A percentile compares a stretch with the other conserved stretches of the same genome.
Evolutionary conservation across 495 filamentous ascomycete genomes (phyloP).

Genomic region (Neurospora sublineolata): DNA sequence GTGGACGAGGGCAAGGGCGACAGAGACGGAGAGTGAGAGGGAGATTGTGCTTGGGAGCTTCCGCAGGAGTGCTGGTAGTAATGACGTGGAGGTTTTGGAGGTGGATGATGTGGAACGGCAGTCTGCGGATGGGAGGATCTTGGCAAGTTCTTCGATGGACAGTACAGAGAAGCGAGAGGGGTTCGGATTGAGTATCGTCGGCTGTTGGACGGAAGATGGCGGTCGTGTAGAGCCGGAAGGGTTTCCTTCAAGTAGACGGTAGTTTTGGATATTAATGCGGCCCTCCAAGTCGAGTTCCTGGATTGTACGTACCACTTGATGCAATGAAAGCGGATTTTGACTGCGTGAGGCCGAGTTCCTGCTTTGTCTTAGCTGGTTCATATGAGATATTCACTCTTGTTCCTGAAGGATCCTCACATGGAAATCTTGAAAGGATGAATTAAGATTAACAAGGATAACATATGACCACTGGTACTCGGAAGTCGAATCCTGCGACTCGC

Average conservation of each 20-base stretch:
- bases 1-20: not conserved
- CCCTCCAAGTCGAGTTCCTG: no score
- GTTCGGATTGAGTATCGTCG: not conserved
- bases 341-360: no score
- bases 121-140: not conserved
- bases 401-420: no score
- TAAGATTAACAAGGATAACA: no score
- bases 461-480: no score
- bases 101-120: not conserved
- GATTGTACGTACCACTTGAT: no score
- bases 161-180: not conserved
- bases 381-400: no score
- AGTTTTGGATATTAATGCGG: not conserved
- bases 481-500: no score
- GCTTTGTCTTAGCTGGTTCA: no score
- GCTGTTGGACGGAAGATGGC: not conserved
- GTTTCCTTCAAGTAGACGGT: not conserved
- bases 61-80: not conserved
- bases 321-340: no score
- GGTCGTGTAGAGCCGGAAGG: not conserved
- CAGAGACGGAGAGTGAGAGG: not conserved
- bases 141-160: not conserved
- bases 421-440: no score
- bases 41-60: not conserved
- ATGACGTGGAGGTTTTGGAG: not conserved